Base-by-base conservation (phyloP, 208 protist genomes). In the Strigomonas galati region DNA sequence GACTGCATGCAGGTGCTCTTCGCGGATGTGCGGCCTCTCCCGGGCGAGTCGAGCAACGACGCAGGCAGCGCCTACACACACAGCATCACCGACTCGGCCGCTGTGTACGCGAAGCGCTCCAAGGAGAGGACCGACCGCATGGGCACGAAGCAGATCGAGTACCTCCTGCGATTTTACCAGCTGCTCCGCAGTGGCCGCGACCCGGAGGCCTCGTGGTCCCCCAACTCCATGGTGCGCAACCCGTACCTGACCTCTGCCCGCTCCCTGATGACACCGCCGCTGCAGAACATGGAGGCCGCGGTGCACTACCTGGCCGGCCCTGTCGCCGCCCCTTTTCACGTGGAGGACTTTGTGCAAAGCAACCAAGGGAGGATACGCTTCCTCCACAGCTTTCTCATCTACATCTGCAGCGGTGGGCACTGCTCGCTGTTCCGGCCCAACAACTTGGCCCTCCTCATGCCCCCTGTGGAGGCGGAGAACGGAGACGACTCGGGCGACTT, bases 81-180 rank as follows among this genome's bases (percentile, higher is more conserved):
- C 72, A 95, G 92, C 72, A 92, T 95, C 72, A 95, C 90, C n/a
- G 90, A 95, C 66, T 85, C 80, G 2, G 82, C 90, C 0, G 51
- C 71, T 6, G 30, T 78, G 19, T 87, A 87, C 52, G 66, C 67
- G 37, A 69, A 71, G 60, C 80, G 89, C 28, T 86, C 90, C 0
- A 73, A 72, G 28, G 78, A 72, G n/a, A 73, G 78, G n/a, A 81
- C 78, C 28, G 81, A 76, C 46, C 83, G 86, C 56, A 73, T 87
- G 46, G 67, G 65, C 1, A 56, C 82, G 37, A 69, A 71, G 69
- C 76, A 89, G 49, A 70, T 94, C 40, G 67, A 67, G 35, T 67
- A 78, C 53, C 75, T 87, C 32, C 72, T 94, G 56, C 26, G 67
- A 10, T 79, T 79, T 62, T 59, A 79, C 14, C 60, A 52, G 21